phyloP scores from a whole-genome alignment of 2,329 filamentous ascomycete genomes.

The Fusarium lateritium region DNA sequence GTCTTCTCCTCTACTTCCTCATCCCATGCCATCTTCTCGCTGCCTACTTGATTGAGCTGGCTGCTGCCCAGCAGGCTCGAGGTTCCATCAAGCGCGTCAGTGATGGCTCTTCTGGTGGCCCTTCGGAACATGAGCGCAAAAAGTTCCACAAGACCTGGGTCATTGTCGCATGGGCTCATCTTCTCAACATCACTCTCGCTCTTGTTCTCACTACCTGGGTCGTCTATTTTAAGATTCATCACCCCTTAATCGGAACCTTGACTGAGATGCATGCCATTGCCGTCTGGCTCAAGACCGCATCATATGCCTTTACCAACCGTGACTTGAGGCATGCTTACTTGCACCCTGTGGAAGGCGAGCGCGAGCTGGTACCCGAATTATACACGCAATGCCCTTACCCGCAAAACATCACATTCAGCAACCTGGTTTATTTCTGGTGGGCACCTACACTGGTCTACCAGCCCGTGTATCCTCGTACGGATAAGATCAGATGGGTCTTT shows the following conservation, averaged over 20 bases:
- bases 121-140: conserved; percentile 71
- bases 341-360: conserved; percentile 77
- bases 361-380: conserved; percentile 82
- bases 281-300: conserved; percentile 96
- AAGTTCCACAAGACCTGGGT: conserved; percentile 84
- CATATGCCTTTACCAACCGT: conserved; percentile 96
- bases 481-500: conserved; percentile 87
- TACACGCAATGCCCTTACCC: conserved; percentile 91
- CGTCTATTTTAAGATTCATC: conserved; percentile 92
- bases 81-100: conserved; percentile 71
- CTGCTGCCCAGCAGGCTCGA: conserved; percentile 84
- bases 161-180: conserved; percentile 84
- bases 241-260: conserved; percentile 92
- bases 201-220: conserved; percentile 85
- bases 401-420: conserved; percentile 87
- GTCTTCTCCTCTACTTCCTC: conserved; percentile 83
- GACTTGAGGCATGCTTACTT: conserved; percentile 93
- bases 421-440: conserved; percentile 97
- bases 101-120: conserved; percentile 62
- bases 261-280: conserved; percentile 94
- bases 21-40: conserved; percentile 93
- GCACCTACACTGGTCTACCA: conserved; percentile 97
- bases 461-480: conserved; percentile 91
- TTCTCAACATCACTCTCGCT: conserved; percentile 85
- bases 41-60: conserved; percentile 90